Evolutionary conservation across 495 filamentous ascomycete genomes (phyloP), one percentile per base, ranked within the genome.

Genomic region (Tuber borchii): DNA sequence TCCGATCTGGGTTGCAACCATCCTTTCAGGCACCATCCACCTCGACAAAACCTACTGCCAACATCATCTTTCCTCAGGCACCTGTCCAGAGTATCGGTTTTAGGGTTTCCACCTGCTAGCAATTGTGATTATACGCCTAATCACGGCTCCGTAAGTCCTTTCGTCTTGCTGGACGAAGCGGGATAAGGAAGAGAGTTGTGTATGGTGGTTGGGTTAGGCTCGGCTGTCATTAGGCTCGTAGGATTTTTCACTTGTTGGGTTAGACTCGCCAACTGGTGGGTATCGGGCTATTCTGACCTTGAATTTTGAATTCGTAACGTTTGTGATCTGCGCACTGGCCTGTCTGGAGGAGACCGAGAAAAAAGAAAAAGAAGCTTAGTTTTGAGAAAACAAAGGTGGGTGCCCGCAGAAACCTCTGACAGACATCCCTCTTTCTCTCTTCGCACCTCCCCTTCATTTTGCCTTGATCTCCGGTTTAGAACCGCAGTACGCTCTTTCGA

Each of bases 1-100:
- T 79, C 78, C 70, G 76, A 79, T 79, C 78, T 79, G 77, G 77
- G 76, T 79, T 79, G 78, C 76, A 79, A 79, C 78, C 78, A 79
- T 74, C 56, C 77, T 79, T 79, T 74, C 78, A 78, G 78, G 78
- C 78, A 79, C 78, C 78, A 75, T 79, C 78, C 70, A 56, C 76
- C 77, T 79, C 73, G 65, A 79, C 73, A 78, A 73, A 75, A 79
- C 78, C 73, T 79, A 76, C 73, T 79, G 75, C 75, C 78, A 73
- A 73, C 70, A 79, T 79, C 78, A 79, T 79, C 78, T 65, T 74
- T 79, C 71, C 40, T 77, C 77, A 79, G 78, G 77, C 73, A 79
- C 78, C 76, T 73, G 75, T 75, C 76, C 70, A 79, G 76, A 79
- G 74, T 71, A 46, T 79, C 61, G 73, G 78, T 79, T 78, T 78